These are phyloP conservation scores for Geotrichum histeridarum DNA, from an alignment of 1,139 yeast species.

Conservation along the genomic window DNA sequence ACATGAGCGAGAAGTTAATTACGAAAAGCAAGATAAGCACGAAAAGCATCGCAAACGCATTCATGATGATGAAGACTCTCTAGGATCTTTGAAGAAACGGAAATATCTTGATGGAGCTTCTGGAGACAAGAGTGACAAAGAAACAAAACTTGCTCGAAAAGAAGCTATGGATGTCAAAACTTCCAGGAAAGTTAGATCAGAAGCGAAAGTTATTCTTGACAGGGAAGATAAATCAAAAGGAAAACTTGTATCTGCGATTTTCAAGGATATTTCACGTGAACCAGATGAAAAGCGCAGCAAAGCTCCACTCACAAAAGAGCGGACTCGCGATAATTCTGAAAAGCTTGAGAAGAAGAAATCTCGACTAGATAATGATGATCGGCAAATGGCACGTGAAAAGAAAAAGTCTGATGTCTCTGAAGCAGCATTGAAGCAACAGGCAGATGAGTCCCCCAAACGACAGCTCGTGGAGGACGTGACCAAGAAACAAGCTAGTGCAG, in stretches of 20 bases:
- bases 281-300: conserved; percentile 1
- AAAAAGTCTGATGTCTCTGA: neutral
- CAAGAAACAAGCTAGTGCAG: too few species aligned
- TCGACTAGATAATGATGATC: conserved; percentile 2
- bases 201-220: neutral
- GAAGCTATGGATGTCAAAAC: neutral
- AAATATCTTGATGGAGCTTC: neutral
- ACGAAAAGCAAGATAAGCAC: neutral
- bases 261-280: conserved; percentile 9
- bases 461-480: neutral
- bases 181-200: neutral
- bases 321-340: neutral
- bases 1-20: neutral
- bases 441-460: neutral
- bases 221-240: conserved; percentile 10
- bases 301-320: neutral
- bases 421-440: neutral
- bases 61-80: neutral
- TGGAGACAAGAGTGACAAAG: neutral
- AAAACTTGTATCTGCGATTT: conserved; percentile 15
- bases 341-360: conserved; percentile 2
- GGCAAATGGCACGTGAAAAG: neutral
- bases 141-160: neutral
- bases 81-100: neutral
- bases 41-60: conserved; percentile 1